Evolutionary conservation across 176 grass and related monocot species (phyloP), one percentile per base, ranked within the genome.

Genomic region (Triticum timopheevii): DNA sequence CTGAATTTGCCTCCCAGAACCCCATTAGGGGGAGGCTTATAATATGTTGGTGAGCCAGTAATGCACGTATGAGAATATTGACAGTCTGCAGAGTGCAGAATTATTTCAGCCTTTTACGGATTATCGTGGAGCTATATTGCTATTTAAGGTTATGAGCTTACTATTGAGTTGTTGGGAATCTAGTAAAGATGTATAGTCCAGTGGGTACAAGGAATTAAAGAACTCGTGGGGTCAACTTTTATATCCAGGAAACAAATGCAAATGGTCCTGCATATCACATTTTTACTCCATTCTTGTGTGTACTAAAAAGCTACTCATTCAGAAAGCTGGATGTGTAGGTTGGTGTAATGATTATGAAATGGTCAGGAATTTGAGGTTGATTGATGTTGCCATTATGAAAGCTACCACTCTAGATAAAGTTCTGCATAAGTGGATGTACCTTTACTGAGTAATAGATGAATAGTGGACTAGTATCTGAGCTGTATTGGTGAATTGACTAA

Each of bases 321-420:
- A 82, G 78, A 88, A 91, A 78, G 86, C 77, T 88, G 24, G 44
- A 85, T 33, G 23, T 85, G 33, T 65, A 72, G 50, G 78, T 72
- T 63, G 82, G 90, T 82, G 82, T 78, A 82, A 88, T 91, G 77
- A 88, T 91, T 91, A 88, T 62, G 64, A 81, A 91, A 88, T 85
- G 34, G 64, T 78, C 64, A 88, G 72, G 19, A 10, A 77, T 88
- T 63, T 71, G 44, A 65, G 82, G 12, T 70, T 50, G 78, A 77
- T 82, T 64, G 78, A 45, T 85, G 77, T 63, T 72, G 40, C 68
- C 86, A 85, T 91, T 82, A 85, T 85, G 86, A 91, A 85, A 82
- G 82, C 70, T 82, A 19, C 44, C 61, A 76, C 64, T 87, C 27
- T 71, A 52, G 59, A 84, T 91, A 81, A 91, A 85, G 82, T 91